Evolutionary conservation across 2,329 filamentous ascomycete species (phyloP).

Genomic region (Fusarium sp.): DNA sequence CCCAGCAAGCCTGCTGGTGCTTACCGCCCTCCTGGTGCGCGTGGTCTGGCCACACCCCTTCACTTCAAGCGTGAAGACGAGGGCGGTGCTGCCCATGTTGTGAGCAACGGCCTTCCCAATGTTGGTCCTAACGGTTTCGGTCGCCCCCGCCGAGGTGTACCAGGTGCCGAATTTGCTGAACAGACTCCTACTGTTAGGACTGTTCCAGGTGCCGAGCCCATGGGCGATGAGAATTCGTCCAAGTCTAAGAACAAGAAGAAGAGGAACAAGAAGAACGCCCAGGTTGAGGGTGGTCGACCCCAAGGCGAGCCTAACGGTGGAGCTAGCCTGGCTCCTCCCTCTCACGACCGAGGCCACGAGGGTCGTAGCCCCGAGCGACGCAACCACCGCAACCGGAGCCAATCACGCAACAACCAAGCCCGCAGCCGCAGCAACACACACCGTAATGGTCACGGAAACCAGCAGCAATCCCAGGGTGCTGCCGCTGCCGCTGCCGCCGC

Average conservation of each 20-base stretch:
- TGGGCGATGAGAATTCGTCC: conserved; percentile 79
- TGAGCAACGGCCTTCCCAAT: conserved; percentile 81
- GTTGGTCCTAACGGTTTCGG: conserved; percentile 84
- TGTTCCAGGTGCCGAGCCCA: conserved; percentile 72
- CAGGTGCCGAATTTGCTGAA: conserved; percentile 82
- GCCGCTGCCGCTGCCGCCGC: conserved; percentile 62
- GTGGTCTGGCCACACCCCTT: conserved; percentile 87
- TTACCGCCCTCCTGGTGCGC: conserved; percentile 93
- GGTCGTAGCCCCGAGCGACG: conserved; percentile 76
- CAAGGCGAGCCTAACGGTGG: conserved; percentile 60
- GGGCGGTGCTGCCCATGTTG: conserved; percentile 87
- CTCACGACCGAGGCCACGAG: conserved; percentile 58
- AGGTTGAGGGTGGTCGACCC: conserved; percentile 73
- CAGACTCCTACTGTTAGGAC: conserved; percentile 76
- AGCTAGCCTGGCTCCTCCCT: conserved; percentile 62
- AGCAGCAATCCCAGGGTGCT: conserved; percentile 52
- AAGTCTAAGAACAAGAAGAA: conserved; percentile 99
- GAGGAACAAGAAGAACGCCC: conserved; percentile 89
- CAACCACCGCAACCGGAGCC: conserved; percentile 59
- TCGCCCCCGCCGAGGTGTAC: conserved; percentile 79
- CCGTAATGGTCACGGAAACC: conserved; percentile 46
- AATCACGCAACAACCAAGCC: conserved; percentile 65
- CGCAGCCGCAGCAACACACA: conserved; percentile 65
- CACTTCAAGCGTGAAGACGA: conserved; percentile 99
- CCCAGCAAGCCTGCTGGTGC: conserved; percentile 97